These are phyloP conservation scores for Ascoidea rubescens DNA, from an alignment of 805 yeast genomes.

Conservation along the genomic window DNA sequence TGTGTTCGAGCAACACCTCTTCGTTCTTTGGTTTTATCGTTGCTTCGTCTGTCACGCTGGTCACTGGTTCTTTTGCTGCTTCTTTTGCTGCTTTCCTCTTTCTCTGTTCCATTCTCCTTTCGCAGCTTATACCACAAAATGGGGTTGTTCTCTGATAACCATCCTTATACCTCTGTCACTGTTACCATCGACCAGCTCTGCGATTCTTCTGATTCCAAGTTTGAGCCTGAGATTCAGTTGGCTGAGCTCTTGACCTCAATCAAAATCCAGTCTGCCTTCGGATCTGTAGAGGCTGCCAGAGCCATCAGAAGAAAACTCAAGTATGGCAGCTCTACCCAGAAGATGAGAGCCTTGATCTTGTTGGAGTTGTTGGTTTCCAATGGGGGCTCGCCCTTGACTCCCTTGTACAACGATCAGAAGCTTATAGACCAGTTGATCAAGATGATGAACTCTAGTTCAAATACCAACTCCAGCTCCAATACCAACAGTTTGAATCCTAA, in stretches of 20 bases:
- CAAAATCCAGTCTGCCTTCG: constrained; percentile 5
- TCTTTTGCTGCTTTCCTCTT: too few species aligned
- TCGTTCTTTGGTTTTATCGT: not conserved
- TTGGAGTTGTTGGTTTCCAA: constrained; percentile 49
- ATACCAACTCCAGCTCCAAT: constrained; percentile 3
- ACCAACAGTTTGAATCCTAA: constrained; percentile 24
- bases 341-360: constrained; percentile 49
- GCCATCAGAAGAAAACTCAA: constrained; percentile 81
- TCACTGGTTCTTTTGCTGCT: not conserved
- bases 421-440: constrained; percentile 45
- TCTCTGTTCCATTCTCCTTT: too few species aligned
- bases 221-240: constrained; percentile 11
- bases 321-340: constrained; percentile 59
- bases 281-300: constrained; percentile 62
- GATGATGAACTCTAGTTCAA: not conserved
- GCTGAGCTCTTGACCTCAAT: constrained; percentile 7
- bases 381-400: constrained; percentile 22
- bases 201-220: constrained; percentile 5
- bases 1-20: too few species aligned
- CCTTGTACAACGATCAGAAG: constrained; percentile 53
- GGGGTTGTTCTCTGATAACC: constrained; percentile 17
- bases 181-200: constrained; percentile 28
- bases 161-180: constrained; percentile 28
- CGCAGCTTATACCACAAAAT: not conserved
- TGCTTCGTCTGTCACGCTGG: not conserved